Conservation (phyloP, 2,329 filamentous ascomycete genomes). For the Ophioceras dolichostomum region DNA sequence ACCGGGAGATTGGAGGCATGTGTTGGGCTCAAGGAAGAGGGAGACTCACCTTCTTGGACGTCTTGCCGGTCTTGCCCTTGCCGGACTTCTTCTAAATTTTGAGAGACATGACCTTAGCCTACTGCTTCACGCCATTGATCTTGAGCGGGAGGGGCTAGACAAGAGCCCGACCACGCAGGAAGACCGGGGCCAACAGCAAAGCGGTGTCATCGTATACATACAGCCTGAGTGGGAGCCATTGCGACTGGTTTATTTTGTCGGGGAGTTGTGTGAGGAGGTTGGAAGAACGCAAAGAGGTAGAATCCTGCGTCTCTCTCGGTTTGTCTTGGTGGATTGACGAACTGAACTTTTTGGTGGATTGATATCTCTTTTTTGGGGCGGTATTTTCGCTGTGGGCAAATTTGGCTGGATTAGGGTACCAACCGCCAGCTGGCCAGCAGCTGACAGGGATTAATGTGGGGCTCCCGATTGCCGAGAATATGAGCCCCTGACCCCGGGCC, state of each 20-base stretch:
- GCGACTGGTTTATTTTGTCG: slow-evolving; percentile 35
- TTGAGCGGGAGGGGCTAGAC: too few relatives aligned
- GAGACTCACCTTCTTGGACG: slow-evolving; percentile 72
- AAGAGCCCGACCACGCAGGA: too few relatives aligned
- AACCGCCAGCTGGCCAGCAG: background rate
- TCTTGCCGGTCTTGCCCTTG: slow-evolving; percentile 53
- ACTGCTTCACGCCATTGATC: slow-evolving; percentile 73
- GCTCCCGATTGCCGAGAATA: background rate
- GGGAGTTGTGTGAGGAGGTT: slow-evolving; percentile 10
- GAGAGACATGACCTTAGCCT: slow-evolving; percentile 68
- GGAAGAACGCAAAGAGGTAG: slow-evolving; percentile 51
- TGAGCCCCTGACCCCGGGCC: too few relatives aligned
- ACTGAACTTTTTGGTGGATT: too few relatives aligned
- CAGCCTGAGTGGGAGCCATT: slow-evolving; percentile 73
- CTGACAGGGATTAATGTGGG: background rate
- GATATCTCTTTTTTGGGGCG: too few relatives aligned
- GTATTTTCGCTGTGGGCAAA: background rate
- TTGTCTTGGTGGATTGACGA: slow-evolving; percentile 4
- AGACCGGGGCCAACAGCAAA: slow-evolving; percentile 80
- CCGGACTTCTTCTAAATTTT: slow-evolving; percentile 53
- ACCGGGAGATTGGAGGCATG: background rate
- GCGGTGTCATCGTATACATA: slow-evolving; percentile 75
- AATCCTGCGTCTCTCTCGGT: slow-evolving; percentile 62
- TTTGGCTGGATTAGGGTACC: too few relatives aligned
- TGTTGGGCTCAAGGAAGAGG: background rate